Evolutionary conservation across 495 filamentous ascomycete species (phyloP).

Genomic region (Oidiodendron maius): DNA sequence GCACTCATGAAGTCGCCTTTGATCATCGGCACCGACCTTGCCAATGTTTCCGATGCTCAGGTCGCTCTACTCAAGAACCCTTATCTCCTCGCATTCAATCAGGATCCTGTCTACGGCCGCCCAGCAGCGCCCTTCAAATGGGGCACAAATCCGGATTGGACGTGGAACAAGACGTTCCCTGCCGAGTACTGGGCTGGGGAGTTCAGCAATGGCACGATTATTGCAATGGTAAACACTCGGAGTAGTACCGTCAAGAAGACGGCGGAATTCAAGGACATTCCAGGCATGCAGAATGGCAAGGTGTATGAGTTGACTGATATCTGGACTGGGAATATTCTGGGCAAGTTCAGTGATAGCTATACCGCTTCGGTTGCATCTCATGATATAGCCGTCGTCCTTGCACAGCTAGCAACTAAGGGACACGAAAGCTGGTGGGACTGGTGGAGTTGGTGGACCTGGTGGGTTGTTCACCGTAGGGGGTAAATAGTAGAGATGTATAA

Average conservation of each 20-base stretch:
- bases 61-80: conserved; percentile 37
- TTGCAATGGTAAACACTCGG: conserved; percentile 49
- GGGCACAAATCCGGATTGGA: conserved; percentile 57
- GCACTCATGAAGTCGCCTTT: conserved; percentile 46
- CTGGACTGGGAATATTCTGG: conserved; percentile 47
- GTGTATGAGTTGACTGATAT: conserved; percentile 46
- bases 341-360: too few species aligned
- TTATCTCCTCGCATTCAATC: conserved; percentile 41
- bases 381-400: too few species aligned
- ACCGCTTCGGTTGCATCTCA: too few species aligned
- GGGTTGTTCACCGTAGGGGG: too few species aligned
- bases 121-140: conserved; percentile 60
- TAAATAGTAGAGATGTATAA: too few species aligned
- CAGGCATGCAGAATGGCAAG: conserved; percentile 36
- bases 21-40: conserved; percentile 41
- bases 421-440: too few species aligned
- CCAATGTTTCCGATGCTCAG: conserved; percentile 25
- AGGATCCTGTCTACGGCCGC: conserved; percentile 54
- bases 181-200: conserved; percentile 58
- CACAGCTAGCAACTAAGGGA: too few species aligned
- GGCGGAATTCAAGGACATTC: conserved; percentile 44
- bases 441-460: too few species aligned
- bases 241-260: conserved; percentile 29
- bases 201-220: conserved; percentile 40
- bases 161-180: conserved; percentile 50